Percentiles rank a stretch among this genome's conserved stretches.
phyloP scores from a whole-genome alignment of 495 filamentous ascomycete species.

The Hyaloscypha finlandica region DNA sequence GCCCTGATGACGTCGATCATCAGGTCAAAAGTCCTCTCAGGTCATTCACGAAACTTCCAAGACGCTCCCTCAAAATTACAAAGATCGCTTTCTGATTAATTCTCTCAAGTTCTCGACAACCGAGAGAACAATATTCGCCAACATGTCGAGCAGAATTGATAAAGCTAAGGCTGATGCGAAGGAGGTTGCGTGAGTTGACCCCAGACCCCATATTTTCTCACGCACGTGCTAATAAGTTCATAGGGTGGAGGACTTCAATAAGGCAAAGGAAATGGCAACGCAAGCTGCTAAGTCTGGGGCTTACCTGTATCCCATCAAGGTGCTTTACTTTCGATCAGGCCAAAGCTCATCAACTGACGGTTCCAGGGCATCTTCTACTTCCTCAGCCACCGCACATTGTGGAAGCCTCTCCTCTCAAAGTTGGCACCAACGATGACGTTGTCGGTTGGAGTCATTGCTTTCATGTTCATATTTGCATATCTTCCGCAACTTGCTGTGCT shows the following conservation, averaged over 20 bases:
- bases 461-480: conserved; percentile 89
- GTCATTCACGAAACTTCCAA: background rate
- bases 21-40: background rate
- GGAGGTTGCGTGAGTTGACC: conserved; percentile 48
- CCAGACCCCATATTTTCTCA: background rate
- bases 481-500: conserved; percentile 82
- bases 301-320: conserved; percentile 87
- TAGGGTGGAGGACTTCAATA: conserved; percentile 59
- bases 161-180: conserved; percentile 44
- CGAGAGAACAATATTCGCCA: conserved; percentile 22
- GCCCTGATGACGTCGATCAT: background rate
- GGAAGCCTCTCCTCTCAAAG: conserved; percentile 69
- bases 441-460: conserved; percentile 47
- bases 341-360: background rate
- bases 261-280: conserved; percentile 52
- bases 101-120: background rate
- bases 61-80: background rate
- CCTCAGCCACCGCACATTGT: conserved; percentile 59
- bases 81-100: background rate
- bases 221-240: conserved; percentile 14
- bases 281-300: conserved; percentile 71
- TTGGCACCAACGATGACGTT: conserved; percentile 69
- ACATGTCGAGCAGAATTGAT: conserved; percentile 23
- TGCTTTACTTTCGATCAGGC: conserved; percentile 33
- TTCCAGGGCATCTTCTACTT: conserved; percentile 79